Base-by-base conservation (phyloP, 257 asterid genomes). In the Scutellaria baicalensis region DNA sequence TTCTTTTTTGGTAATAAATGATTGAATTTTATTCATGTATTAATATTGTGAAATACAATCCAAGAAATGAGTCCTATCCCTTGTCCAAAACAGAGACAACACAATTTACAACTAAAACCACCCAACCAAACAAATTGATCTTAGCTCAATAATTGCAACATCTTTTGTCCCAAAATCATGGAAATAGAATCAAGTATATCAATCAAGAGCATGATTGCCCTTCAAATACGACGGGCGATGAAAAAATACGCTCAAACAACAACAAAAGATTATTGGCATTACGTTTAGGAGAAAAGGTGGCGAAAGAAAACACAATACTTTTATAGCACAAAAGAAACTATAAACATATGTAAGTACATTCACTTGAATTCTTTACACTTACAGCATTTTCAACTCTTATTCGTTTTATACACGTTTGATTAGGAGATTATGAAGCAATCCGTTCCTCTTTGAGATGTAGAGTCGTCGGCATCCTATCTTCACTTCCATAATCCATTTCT, bases 381-480 rank as follows among this genome's bases (percentile, higher is more conserved):
- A 55, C 68, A 70, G 18, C 67, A 51, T 33, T 36, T 23, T 72
- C 51, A 5, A 8, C 13, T 44, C 67, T 54, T 59, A 36, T 9
- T 23, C 20, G 42, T 51, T 36, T 21, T 54, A 38, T 3, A 13
- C 50, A 11, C 21, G 36, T 35, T 11, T 7, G 17, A 14, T 16
- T 8, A 7, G 54, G 27, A 71, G 44, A 67, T 76, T 69, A 83
- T 9, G 90, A 84, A 9, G 82, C 83, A 13, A 84, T 75, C 71
- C 81, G 81, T 68, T 86, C 96, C 71, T 82, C 90, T 77, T 83
- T 82, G 44, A 84, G 85, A 66, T 72, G 90, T 31, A 82, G 81
- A 70, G 89, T 77, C 60, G 52, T 73, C 1, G 88, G 84, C 10
- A 71, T 62, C 70, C 69, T 75, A 64, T 75, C 81, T 63, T 69